phyloP scores from a whole-genome alignment of 768 basidiomycete species.

The Paxillus involutus region DNA sequence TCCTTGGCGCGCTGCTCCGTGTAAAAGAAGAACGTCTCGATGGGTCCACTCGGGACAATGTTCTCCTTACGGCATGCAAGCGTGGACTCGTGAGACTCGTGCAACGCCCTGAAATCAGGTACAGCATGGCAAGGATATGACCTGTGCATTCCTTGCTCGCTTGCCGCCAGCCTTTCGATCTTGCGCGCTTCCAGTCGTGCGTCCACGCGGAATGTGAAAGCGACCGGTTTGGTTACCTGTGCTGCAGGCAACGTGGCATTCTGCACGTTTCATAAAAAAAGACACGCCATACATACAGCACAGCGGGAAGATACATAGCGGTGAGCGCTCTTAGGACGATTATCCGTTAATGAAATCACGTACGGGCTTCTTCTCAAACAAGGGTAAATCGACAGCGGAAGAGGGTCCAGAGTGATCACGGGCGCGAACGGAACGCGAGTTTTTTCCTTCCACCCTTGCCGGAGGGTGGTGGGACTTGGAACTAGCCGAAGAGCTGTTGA shows the following conservation, averaged over 20 bases:
- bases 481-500: constrained; percentile 4
- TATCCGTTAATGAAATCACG: constrained; percentile 25
- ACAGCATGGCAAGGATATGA: constrained; percentile 28
- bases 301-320: constrained; percentile 1
- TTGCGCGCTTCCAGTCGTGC: constrained; percentile 49
- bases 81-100: constrained; percentile 41
- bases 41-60: constrained; percentile 37
- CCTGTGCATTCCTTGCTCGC: constrained; percentile 21
- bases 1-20: constrained; percentile 61
- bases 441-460: background rate
- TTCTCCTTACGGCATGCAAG: constrained; percentile 46
- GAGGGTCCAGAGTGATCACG: constrained; percentile 14
- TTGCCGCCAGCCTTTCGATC: constrained; percentile 26
- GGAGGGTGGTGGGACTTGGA: constrained; percentile 1
- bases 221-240: constrained; percentile 46
- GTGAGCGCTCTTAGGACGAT: constrained; percentile 26
- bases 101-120: constrained; percentile 56
- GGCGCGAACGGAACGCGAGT: background rate
- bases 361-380: constrained; percentile 29
- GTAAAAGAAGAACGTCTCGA: constrained; percentile 40
- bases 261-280: constrained; percentile 14
- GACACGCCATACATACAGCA: constrained; percentile 16
- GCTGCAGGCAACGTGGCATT: constrained; percentile 24
- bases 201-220: constrained; percentile 54
- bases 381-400: constrained; percentile 23